These are phyloP conservation scores for Scheffersomyces ergatensis DNA, from an alignment of 805 yeast genomes.

Conservation along the genomic window DNA sequence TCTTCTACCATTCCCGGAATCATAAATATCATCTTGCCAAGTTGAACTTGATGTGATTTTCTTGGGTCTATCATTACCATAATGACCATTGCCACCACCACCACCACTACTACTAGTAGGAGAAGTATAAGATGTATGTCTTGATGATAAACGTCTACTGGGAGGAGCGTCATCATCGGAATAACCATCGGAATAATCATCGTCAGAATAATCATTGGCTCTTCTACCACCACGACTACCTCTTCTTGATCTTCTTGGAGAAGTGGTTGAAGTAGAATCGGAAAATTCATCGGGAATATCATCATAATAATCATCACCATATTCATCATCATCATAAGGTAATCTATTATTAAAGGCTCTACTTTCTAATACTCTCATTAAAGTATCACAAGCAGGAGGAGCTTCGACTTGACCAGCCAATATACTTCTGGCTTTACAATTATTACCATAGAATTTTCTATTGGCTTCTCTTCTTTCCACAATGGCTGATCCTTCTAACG, in stretches of 20 bases:
- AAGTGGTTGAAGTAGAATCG: constrained; percentile 48
- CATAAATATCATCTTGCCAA: constrained; percentile 91
- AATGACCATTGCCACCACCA: neutral
- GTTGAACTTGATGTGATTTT: constrained; percentile 33
- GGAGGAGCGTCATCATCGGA: constrained; percentile 35
- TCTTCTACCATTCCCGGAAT: constrained; percentile 40
- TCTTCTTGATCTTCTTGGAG: constrained; percentile 22
- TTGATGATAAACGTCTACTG: constrained; percentile 14
- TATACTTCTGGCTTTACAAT: constrained; percentile 84
- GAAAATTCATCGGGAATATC: constrained; percentile 74
- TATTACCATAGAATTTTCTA: constrained; percentile 87
- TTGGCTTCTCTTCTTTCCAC: constrained; percentile 98
- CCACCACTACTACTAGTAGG: neutral
- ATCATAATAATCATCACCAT: constrained; percentile 63
- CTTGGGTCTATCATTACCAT: constrained; percentile 10
- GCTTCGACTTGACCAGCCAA: constrained; percentile 86
- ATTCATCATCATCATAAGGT: constrained; percentile 46
- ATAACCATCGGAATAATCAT: constrained; percentile 35
- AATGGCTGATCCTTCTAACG: constrained; percentile 93
- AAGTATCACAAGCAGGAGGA: constrained; percentile 86
- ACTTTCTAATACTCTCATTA: constrained; percentile 82
- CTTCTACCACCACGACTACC: constrained; percentile 12
- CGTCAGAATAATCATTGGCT: constrained; percentile 21
- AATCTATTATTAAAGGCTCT: constrained; percentile 70
- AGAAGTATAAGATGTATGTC: constrained; percentile 12